These are phyloP conservation scores for Metarhizium humberi DNA, from an alignment of 2,329 filamentous ascomycete species.

Conservation along the genomic window DNA sequence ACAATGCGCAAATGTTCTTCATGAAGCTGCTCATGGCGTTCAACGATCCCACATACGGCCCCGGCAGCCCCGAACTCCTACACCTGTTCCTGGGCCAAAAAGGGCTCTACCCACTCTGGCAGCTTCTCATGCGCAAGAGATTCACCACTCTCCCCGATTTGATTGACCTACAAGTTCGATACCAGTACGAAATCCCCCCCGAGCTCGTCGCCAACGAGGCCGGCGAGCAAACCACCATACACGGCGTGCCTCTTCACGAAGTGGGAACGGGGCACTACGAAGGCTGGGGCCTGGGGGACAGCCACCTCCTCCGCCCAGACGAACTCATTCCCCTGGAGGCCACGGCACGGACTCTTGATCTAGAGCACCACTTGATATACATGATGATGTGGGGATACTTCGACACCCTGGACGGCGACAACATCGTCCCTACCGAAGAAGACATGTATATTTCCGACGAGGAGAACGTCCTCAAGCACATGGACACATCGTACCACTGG, in stretches of 20 bases:
- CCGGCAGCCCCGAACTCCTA: slow-evolving; percentile 39
- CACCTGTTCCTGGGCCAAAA: slow-evolving; percentile 52
- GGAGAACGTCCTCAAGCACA: slow-evolving; percentile 22
- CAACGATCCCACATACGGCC: slow-evolving; percentile 50
- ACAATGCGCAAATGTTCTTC: slow-evolving; percentile 54
- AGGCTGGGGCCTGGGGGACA: slow-evolving; percentile 41
- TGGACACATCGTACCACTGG: slow-evolving; percentile 31
- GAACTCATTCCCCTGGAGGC: slow-evolving; percentile 50
- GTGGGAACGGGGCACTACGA: slow-evolving; percentile 46
- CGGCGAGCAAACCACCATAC: slow-evolving; percentile 22
- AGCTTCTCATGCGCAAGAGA: slow-evolving; percentile 48
- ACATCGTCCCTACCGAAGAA: slow-evolving; percentile 39
- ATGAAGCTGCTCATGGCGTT: slow-evolving; percentile 65
- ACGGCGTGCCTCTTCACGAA: slow-evolving; percentile 41
- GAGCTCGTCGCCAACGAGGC: slow-evolving; percentile 13
- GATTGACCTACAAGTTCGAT: slow-evolving; percentile 47
- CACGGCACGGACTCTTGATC: slow-evolving; percentile 36
- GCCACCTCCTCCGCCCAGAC: slow-evolving; percentile 45
- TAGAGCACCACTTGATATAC: slow-evolving; percentile 43
- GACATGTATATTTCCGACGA: slow-evolving; percentile 44
- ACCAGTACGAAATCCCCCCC: slow-evolving; percentile 38
- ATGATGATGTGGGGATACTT: slow-evolving; percentile 57
- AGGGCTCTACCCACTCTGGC: slow-evolving; percentile 45
- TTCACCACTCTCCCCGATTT: slow-evolving; percentile 41
- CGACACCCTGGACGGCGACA: slow-evolving; percentile 39